Percentiles rank a stretch among this genome's conserved stretches.
Conservation (phyloP, 768 basidiomycete species). For the Galerina sulciceps region DNA sequence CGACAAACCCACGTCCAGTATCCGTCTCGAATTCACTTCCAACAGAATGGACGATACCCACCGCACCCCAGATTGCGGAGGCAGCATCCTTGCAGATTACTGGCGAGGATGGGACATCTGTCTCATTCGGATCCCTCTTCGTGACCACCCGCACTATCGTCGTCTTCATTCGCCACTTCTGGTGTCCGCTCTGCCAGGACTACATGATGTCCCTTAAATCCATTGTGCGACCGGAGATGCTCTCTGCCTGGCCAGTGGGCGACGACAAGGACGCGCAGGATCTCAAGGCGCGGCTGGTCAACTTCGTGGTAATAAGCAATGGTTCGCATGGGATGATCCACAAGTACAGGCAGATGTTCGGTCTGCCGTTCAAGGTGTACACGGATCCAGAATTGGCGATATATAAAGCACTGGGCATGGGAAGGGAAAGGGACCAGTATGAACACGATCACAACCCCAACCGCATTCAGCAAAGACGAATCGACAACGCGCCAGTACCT, state of each 20-base stretch:
- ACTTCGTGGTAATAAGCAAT: constrained; percentile 77
- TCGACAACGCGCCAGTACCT: background rate
- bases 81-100: constrained; percentile 70
- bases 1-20: background rate
- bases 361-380: constrained; percentile 73
- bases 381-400: constrained; percentile 75
- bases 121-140: constrained; percentile 74
- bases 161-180: constrained; percentile 88
- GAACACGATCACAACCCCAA: background rate
- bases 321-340: constrained; percentile 78
- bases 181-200: constrained; percentile 88
- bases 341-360: constrained; percentile 80
- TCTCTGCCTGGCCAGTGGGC: constrained; percentile 23
- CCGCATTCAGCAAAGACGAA: background rate
- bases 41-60: constrained; percentile 54
- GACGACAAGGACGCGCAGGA: constrained; percentile 15
- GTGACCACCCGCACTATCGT: constrained; percentile 61
- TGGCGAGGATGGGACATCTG: constrained; percentile 65
- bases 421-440: constrained; percentile 21
- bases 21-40: constrained; percentile 8
- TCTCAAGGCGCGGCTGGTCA: constrained; percentile 40
- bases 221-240: constrained; percentile 47
- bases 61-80: constrained; percentile 55
- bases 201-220: constrained; percentile 73
- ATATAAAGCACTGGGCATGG: constrained; percentile 80